phyloP scores from a whole-genome alignment of 495 filamentous ascomycete genomes.

The Penicillium soppii region DNA sequence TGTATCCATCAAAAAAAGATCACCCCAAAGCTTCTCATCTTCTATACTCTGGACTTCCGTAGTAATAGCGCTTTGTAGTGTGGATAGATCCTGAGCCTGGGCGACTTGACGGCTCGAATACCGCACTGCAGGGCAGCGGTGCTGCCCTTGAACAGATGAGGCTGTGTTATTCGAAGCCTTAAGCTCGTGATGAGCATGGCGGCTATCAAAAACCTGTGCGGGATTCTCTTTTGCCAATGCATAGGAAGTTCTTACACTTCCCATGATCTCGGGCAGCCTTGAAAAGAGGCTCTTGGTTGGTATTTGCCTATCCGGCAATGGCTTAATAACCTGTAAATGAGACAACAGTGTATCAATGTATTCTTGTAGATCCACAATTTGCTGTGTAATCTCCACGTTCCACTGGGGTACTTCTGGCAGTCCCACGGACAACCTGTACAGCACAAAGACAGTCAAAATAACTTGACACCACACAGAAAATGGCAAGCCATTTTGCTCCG shows the following conservation, averaged over 20 bases:
- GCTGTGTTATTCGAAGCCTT: too few species aligned
- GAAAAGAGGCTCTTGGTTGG: conserved; percentile 15
- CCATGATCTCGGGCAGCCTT: conserved; percentile 14
- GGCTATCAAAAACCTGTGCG: conserved; percentile 1
- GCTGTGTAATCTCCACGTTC: conserved; percentile 11
- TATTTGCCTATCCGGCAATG: conserved; percentile 1
- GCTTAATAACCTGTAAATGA: conserved; percentile 7
- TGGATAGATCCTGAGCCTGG: conserved; percentile 1
- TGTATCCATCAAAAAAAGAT: conserved; percentile 6
- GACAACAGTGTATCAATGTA: background rate
- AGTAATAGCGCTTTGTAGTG: conserved; percentile 11
- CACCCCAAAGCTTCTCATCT: conserved; percentile 9
- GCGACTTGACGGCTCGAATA: background rate
- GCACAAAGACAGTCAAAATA: conserved; percentile 11
- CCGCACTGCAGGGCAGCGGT: background rate
- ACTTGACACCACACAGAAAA: conserved; percentile 12
- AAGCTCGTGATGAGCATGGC: conserved; percentile 8
- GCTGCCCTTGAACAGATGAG: background rate
- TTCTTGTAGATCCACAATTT: conserved; percentile 7
- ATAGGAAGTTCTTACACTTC: conserved; percentile 16
- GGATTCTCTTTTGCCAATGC: conserved; percentile 8
- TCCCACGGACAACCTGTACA: conserved; percentile 12
- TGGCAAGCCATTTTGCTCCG: conserved; percentile 5
- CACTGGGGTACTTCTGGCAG: conserved; percentile 13
- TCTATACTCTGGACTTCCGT: conserved; percentile 12